phyloP scores from a whole-genome alignment of 2,329 filamentous ascomycete genomes.

The Talaromyces islandicus region DNA sequence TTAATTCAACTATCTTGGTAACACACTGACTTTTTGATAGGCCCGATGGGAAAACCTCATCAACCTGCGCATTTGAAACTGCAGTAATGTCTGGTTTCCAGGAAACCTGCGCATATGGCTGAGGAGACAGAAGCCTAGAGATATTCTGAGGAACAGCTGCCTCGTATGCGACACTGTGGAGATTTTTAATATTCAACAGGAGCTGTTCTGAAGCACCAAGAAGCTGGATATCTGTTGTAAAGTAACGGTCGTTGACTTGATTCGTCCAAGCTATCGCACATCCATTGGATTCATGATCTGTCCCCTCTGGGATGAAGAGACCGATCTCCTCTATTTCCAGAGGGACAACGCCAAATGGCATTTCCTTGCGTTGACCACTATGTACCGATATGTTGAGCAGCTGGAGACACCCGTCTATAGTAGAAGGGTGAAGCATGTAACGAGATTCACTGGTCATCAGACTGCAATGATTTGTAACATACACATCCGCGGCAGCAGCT shows the following conservation, averaged over 20 bases:
- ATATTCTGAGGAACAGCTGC: slow-evolving; percentile 11
- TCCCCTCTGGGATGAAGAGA: slow-evolving; percentile 6
- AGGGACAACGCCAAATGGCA: slow-evolving; percentile 14
- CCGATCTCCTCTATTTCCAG: slow-evolving; percentile 14
- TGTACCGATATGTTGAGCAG: slow-evolving; percentile 15
- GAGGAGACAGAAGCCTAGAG: neutral
- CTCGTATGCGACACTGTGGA: slow-evolving; percentile 14
- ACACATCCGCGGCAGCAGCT: slow-evolving; percentile 2
- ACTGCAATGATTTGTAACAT: neutral
- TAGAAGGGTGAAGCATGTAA: slow-evolving; percentile 1
- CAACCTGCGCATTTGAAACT: neutral
- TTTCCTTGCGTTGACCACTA: slow-evolving; percentile 10
- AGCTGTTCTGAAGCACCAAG: slow-evolving; percentile 3
- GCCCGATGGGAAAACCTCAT: too few relatives aligned
- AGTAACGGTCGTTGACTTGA: slow-evolving; percentile 4
- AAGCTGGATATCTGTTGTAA: slow-evolving; percentile 10
- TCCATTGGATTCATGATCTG: slow-evolving; percentile 1
- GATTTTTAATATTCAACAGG: slow-evolving; percentile 12
- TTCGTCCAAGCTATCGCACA: slow-evolving; percentile 4
- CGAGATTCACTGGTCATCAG: slow-evolving; percentile 10
- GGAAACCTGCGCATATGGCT: slow-evolving; percentile 11
- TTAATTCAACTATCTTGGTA: too few relatives aligned
- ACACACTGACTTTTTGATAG: too few relatives aligned
- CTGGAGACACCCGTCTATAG: slow-evolving; percentile 16
- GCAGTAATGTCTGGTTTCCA: slow-evolving; percentile 14